These are phyloP conservation scores for Quercus lobata DNA, from an alignment of 331 rosid species.

Conservation along the genomic window DNA sequence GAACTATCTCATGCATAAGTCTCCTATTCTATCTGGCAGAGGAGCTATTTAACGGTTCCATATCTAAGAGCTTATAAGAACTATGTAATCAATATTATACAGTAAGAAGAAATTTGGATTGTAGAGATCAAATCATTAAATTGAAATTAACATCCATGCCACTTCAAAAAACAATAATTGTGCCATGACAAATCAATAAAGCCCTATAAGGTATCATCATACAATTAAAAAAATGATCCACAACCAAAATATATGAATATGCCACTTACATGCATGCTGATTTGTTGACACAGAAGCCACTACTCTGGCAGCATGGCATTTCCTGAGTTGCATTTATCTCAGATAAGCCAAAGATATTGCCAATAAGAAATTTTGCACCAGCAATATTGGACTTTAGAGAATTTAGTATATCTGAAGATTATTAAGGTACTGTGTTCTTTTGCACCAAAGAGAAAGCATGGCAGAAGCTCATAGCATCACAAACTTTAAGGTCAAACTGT, in stretches of 20 bases:
- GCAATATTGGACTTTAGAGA: constrained; percentile 52
- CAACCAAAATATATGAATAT: constrained; percentile 7
- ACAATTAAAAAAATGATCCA: neutral
- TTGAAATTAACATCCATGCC: constrained; percentile 4
- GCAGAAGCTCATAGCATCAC: neutral
- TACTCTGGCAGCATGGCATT: constrained; percentile 32
- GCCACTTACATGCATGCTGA: constrained; percentile 67
- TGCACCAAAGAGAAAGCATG: constrained; percentile 3
- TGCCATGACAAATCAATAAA: neutral
- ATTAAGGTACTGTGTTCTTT: constrained; percentile 33
- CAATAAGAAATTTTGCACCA: constrained; percentile 41
- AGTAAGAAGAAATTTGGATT: constrained; percentile 2
- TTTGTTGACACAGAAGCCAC: constrained; percentile 32
- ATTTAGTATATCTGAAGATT: constrained; percentile 58
- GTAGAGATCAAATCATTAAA: neutral
- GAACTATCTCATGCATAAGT: neutral
- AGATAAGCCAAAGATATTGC: constrained; percentile 55
- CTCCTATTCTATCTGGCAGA: neutral
- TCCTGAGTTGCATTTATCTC: constrained; percentile 26
- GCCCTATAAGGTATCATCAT: neutral
- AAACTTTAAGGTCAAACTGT: constrained; percentile 4
- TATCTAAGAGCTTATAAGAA: neutral
- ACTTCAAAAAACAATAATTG: constrained; percentile 9
- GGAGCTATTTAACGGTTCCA: neutral
- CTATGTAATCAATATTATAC: neutral